Evolutionary conservation across 2,329 filamentous ascomycete genomes (phyloP).

Genomic region (Aspergillus flavus): DNA sequence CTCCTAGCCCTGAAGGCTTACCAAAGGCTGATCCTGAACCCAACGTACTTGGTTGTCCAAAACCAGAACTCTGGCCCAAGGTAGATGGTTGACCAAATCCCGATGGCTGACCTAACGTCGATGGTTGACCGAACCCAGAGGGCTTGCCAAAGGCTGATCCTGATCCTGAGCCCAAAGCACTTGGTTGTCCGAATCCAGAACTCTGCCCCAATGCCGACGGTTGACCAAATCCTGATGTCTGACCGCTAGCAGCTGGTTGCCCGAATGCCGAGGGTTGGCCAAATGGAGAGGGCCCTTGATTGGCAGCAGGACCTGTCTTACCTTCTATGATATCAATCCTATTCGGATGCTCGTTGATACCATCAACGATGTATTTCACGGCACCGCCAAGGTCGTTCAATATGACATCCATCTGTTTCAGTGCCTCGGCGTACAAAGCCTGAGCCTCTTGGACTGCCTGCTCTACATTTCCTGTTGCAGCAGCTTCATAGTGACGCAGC

Average conservation of each 20-base stretch:
- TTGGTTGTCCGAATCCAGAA: constrained; percentile 23
- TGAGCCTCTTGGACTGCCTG: constrained; percentile 55
- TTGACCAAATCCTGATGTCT: constrained; percentile 30
- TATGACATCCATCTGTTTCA: constrained; percentile 72
- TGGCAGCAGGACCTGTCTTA: constrained; percentile 25
- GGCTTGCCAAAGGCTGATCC: constrained; percentile 23
- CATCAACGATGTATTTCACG: constrained; percentile 67
- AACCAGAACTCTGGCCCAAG: constrained; percentile 23
- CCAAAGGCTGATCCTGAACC: constrained; percentile 43
- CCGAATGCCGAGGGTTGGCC: constrained; percentile 43
- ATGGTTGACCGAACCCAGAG: constrained; percentile 24
- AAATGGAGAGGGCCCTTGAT: constrained; percentile 26
- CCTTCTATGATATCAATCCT: constrained; percentile 59
- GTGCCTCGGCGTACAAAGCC: constrained; percentile 64
- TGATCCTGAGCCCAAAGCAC: constrained; percentile 2
- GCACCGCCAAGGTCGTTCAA: constrained; percentile 72
- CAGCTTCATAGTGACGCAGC: constrained; percentile 68
- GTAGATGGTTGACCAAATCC: constrained; percentile 24
- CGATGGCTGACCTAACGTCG: constrained; percentile 32
- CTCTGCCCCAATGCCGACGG: constrained; percentile 27
- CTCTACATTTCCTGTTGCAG: constrained; percentile 61
- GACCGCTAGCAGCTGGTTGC: constrained; percentile 34
- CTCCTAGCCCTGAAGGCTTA: constrained; percentile 35
- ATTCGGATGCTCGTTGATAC: constrained; percentile 73
- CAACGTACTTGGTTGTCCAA: constrained; percentile 28